These are phyloP conservation scores for Tilletia horrida DNA, from an alignment of 1,284 basidiomycete genomes.

Conservation along the genomic window DNA sequence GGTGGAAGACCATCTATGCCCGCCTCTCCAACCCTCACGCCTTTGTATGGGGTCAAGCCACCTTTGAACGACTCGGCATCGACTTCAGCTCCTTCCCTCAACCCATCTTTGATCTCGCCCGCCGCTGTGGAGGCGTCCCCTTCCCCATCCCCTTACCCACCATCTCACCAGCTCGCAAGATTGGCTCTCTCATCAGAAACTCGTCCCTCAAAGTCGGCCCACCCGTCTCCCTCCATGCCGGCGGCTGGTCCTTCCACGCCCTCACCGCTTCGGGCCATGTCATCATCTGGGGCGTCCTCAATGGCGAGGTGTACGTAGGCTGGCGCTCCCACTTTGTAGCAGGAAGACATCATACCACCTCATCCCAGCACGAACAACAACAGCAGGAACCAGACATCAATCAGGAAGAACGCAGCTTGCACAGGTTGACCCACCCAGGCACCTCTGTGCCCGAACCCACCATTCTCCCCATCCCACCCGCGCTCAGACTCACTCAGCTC, in stretches of 20 bases:
- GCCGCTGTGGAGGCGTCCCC: slow-evolving; percentile 21
- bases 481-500: slow-evolving; percentile 27
- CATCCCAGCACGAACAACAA: background rate
- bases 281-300: slow-evolving; percentile 34
- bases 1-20: slow-evolving; percentile 34
- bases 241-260: slow-evolving; percentile 38
- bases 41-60: slow-evolving; percentile 32
- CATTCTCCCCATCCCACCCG: slow-evolving; percentile 10
- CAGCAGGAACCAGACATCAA: background rate
- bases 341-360: background rate
- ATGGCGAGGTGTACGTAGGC: slow-evolving; percentile 22
- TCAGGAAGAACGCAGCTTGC: background rate
- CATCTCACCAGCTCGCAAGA: background rate
- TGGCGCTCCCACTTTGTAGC: background rate
- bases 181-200: slow-evolving; percentile 16
- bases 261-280: slow-evolving; percentile 30
- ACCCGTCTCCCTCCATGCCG: slow-evolving; percentile 30
- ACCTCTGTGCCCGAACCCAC: slow-evolving; percentile 62
- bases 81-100: background rate
- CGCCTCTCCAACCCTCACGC: slow-evolving; percentile 28
- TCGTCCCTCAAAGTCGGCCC: background rate
- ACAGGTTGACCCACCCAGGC: slow-evolving; percentile 57
- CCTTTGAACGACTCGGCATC: slow-evolving; percentile 28
- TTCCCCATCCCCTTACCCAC: slow-evolving; percentile 27
- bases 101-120: background rate